Conservation (phyloP, 2,329 filamentous ascomycete genomes). For the Fusarium pseudocircinatum region DNA sequence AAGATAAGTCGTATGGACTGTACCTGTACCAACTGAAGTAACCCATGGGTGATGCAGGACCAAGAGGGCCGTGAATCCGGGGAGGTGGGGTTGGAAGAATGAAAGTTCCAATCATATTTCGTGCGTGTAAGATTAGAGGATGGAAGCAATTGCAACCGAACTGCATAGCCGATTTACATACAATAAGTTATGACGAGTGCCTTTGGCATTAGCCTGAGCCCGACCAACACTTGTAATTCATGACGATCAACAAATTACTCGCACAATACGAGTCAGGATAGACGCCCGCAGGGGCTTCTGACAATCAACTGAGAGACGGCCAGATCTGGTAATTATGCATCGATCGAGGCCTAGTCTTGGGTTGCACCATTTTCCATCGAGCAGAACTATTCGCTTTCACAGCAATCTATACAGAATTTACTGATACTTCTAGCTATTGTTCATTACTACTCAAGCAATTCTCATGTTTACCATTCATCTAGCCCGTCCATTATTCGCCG, state of each 20-base stretch:
- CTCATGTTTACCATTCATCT: conserved; percentile 31
- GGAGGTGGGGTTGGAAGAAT: conserved; percentile 9
- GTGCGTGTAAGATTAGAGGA: background rate
- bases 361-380: too few relatives aligned
- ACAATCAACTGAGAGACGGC: too few relatives aligned
- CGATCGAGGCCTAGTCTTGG: too few relatives aligned
- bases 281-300: background rate
- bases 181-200: background rate
- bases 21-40: background rate
- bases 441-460: conserved; percentile 1
- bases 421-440: background rate
- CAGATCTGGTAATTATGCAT: too few relatives aligned
- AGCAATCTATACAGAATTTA: background rate
- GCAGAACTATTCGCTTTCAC: background rate
- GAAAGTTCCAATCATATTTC: background rate
- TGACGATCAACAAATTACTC: conserved; percentile 4
- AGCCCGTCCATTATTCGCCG: conserved; percentile 43
- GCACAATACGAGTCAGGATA: background rate
- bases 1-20: background rate
- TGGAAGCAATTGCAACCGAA: conserved; percentile 9
- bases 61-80: conserved; percentile 5
- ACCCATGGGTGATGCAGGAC: background rate
- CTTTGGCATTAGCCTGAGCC: background rate
- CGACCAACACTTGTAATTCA: background rate
- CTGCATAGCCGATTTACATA: background rate